Conservation (phyloP, 2,329 filamentous ascomycete genomes). For the Colletotrichum sp. region DNA sequence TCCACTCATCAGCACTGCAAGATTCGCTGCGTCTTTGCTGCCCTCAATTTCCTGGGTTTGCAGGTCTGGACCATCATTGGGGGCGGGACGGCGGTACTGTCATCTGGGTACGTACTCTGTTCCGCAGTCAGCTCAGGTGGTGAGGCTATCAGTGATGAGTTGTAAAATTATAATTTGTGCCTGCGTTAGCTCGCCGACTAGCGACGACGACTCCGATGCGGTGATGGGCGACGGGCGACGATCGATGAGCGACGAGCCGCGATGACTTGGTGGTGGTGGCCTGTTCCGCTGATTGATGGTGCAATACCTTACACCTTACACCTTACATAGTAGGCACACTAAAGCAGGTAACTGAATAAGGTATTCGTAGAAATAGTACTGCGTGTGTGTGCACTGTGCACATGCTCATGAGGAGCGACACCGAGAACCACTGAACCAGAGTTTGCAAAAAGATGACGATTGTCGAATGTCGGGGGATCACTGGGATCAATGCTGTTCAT, state of each 20-base stretch:
- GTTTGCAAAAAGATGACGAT: not conserved
- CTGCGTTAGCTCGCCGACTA: not conserved
- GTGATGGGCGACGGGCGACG: not conserved
- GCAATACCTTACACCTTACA: not conserved
- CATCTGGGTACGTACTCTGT: not conserved
- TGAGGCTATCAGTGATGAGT: not conserved
- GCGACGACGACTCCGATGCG: not conserved
- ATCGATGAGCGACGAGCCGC: not conserved
- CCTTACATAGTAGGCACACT: not conserved
- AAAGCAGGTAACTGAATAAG: not conserved
- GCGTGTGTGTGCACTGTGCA: not conserved
- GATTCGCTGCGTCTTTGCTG: not conserved
- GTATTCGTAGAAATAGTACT: not conserved
- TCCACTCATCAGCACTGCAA: not conserved
- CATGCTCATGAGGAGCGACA: not conserved
- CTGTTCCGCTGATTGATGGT: not conserved
- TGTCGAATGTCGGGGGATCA: not conserved
- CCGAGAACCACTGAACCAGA: not conserved
- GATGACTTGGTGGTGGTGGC: not conserved
- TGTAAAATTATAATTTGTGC: not conserved
- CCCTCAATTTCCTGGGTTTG: not conserved
- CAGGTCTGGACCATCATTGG: not conserved
- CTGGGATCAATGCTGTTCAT: not conserved
- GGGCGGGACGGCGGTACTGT: conserved; percentile 12
- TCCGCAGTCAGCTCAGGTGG: not conserved